Evolutionary conservation across 495 filamentous ascomycete genomes (phyloP), one percentile per base, ranked within the genome.

Genomic region (Copromyces sp.): DNA sequence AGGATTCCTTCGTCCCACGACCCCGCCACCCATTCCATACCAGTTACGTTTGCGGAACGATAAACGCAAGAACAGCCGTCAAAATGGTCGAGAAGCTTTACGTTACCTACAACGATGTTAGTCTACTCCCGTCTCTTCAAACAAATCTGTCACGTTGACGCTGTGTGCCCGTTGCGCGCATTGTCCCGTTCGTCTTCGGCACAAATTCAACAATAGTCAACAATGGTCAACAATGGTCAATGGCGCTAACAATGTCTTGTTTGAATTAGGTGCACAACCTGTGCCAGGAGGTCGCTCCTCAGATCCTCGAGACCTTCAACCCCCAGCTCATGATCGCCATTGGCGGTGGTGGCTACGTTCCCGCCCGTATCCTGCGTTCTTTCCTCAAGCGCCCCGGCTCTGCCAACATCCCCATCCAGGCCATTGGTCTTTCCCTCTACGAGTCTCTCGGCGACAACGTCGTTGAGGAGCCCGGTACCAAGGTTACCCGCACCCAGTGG

Each of bases 311-410:
- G 79, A 87, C 91, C 2, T 93, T 97, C 84, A 86, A 92, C 76
- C 95, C 95, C 53, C 93, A 97, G 79, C 91, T 99, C 71, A 98
- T 99, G 88, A 96, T 99, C 81, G 95, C 95, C 78, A 99, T 99
- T 79, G 95, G 95, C 74, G 95, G 95, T 74, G 95, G 95, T 78
- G 95, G 95, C 70, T 99, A 98, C 81, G 93, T 99, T 29, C 95
- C 95, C 68, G 95, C 95, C 47, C 93, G 95, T 73, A 98, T 99
- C 82, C 90, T 99, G 71, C 92, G 95, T 68, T 98, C 95, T 12
- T 99, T 98, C 85, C 93, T 99, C 80, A 98, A 97, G 86, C 89
- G 90, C 78, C 87, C 92, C 69, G 93, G 91, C 73, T 89, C 87
- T 75, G 87, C 94, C 80, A 99, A 99, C 84, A 99, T 99, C 80